Percentiles rank a stretch among this genome's conserved stretches.
Evolutionary conservation across 2,329 filamentous ascomycete genomes (phyloP).

Genomic region (Cercospora zeae-maydis): DNA sequence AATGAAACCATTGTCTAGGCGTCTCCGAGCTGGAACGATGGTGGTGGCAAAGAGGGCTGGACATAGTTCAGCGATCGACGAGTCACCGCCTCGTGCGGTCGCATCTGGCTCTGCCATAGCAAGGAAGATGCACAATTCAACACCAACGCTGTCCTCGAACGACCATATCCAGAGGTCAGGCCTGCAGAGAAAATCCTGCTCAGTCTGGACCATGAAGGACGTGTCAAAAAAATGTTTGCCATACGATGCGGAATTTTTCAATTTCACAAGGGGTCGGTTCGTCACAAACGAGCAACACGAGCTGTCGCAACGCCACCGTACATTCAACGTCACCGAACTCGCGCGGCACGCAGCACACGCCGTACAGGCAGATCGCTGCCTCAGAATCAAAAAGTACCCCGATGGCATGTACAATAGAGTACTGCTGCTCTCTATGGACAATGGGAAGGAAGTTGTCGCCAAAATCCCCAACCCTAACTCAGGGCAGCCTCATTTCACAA

Average conservation of each 20-base stretch:
- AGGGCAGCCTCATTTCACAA: conserved; percentile 36
- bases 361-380: conserved; percentile 29
- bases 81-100: too few species aligned
- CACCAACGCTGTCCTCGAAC: too few species aligned
- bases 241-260: conserved; percentile 7
- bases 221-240: too few species aligned
- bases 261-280: conserved; percentile 25
- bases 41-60: too few species aligned
- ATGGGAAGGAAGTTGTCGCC: conserved; percentile 36
- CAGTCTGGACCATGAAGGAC: too few species aligned
- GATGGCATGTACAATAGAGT: conserved; percentile 39
- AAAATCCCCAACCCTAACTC: conserved; percentile 40
- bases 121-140: too few species aligned
- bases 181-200: too few species aligned
- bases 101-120: too few species aligned
- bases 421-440: conserved; percentile 38
- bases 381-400: conserved; percentile 31
- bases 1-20: too few species aligned
- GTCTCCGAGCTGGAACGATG: too few species aligned
- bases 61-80: too few species aligned
- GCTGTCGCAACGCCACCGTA: conserved; percentile 18
- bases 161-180: too few species aligned
- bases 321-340: conserved; percentile 35
- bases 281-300: conserved; percentile 13
- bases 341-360: conserved; percentile 28